Percentiles rank a stretch among this genome's conserved stretches.
Conservation (phyloP, 352 stramenopile genomes). For the Blastocystis sp. region DNA sequence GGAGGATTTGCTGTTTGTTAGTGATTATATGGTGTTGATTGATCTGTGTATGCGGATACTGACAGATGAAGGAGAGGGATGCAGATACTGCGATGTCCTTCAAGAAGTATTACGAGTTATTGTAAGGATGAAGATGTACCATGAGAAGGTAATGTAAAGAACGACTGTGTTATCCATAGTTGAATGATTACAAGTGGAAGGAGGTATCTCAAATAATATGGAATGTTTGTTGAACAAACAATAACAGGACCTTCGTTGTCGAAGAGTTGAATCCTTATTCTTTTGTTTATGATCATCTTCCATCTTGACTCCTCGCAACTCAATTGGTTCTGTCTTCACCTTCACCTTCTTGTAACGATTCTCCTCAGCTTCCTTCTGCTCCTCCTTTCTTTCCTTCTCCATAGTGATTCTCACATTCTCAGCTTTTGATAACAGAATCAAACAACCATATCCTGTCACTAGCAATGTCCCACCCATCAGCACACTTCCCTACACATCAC, state of each 20-base stretch:
- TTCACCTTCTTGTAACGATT: not conserved
- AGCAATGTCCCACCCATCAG: not conserved
- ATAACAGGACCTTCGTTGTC: not conserved
- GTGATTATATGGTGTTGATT: constrained; percentile 41
- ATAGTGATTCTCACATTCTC: too few relatives aligned
- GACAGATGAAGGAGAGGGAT: not conserved
- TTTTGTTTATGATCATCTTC: not conserved
- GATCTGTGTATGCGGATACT: constrained; percentile 9
- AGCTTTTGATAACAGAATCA: not conserved
- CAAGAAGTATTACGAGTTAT: not conserved
- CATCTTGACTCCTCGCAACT: not conserved
- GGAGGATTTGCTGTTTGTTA: not conserved
- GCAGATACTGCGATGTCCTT: not conserved
- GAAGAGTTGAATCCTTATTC: not conserved
- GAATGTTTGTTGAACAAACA: not conserved
- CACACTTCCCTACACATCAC: not conserved
- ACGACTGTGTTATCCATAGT: not conserved
- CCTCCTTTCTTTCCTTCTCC: not conserved
- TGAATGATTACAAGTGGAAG: constrained; percentile 27
- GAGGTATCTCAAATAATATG: not conserved
- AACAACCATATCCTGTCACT: not conserved
- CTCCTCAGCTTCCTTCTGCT: not conserved
- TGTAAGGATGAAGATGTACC: not conserved
- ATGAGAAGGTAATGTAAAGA: not conserved
- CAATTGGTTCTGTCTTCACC: not conserved